Evolutionary conservation across 2,329 filamentous ascomycete species (phyloP).

Genomic region (Tolypocladium cylindrosporum): DNA sequence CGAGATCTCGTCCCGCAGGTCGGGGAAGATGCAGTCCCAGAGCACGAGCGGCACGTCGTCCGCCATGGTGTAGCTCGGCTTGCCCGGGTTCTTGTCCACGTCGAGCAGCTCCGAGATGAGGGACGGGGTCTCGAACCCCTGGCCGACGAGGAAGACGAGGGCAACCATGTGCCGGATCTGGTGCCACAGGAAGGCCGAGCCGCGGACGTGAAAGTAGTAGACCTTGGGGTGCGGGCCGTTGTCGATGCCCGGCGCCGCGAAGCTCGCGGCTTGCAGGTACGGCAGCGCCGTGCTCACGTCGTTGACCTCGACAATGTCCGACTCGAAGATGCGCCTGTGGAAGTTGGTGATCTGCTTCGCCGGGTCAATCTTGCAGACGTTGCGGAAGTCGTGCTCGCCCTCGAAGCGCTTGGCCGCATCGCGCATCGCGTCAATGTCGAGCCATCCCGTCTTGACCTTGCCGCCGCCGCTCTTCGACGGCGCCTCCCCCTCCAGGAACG

Average conservation of each 20-base stretch:
- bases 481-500: conserved; percentile 10
- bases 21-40: conserved; percentile 89
- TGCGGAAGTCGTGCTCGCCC: conserved; percentile 87
- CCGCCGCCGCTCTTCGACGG: conserved; percentile 6
- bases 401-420: conserved; percentile 69
- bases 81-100: conserved; percentile 56
- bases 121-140: conserved; percentile 69
- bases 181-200: conserved; percentile 94
- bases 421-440: conserved; percentile 82
- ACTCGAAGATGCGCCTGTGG: conserved; percentile 65
- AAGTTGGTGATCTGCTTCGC: conserved; percentile 86
- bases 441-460: conserved; percentile 55
- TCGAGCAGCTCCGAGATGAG: conserved; percentile 70
- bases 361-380: conserved; percentile 90
- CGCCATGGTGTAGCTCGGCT: conserved; percentile 84
- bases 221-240: conserved; percentile 45
- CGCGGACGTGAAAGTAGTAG: conserved; percentile 81
- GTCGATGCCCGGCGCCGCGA: conserved; percentile 14
- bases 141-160: conserved; percentile 84
- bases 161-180: conserved; percentile 94
- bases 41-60: conserved; percentile 82
- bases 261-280: conserved; percentile 37
- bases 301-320: conserved; percentile 64
- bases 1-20: conserved; percentile 7
- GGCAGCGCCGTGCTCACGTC: conserved; percentile 42